Base-by-base conservation (phyloP, 2,329 filamentous ascomycete genomes). In the Truncatella angustata region DNA sequence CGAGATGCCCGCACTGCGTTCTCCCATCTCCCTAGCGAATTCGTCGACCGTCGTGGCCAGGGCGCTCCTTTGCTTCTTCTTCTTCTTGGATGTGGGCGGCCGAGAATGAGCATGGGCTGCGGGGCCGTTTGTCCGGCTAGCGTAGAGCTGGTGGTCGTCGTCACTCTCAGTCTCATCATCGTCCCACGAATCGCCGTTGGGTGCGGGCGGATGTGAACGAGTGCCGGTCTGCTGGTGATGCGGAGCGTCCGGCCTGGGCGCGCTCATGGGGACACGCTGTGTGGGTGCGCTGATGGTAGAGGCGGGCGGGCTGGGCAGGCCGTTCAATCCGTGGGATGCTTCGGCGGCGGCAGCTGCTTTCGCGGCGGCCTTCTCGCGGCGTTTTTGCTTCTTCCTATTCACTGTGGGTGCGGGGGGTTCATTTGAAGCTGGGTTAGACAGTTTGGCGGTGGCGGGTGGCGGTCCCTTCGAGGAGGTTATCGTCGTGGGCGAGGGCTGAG, bases 321-420 rank as follows among this genome's bases (percentile, higher is more conserved):
- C 76, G 56, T 80, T 77, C 28, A 64, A 60, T 21, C 62, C 61
- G 23, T 67, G 21, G 11, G 53, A 61, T 35, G 30, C 52, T 16
- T 58, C 73, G 37, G 76, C 66, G 56, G 75, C 74, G 28, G 78
- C 78, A 40, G 79, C 83, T 26, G 82, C 82, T 65, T 87, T 83
- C 55, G 86, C 87, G 28, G 90, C 88, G 30, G 88, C 88, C 72
- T 97, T 97, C 66, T 90, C 87, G 59, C 92, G 84, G 60, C 92
- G 85, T 78, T 96, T 97, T 70, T 94, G 89, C 77, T 97, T 97
- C 79, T 97, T 97, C 66, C 90, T 85, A 73, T 96, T 97, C 48
- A 92, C 87, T 7, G 77, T 65, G 40, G 75, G 76, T 40, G 76
- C 72, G 43, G 70, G 61, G 23, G 59, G 53, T 53, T 52, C 55